Percentiles rank a stretch among this genome's conserved stretches.
These are phyloP conservation scores for Chaetomiaceae sp. DNA, from an alignment of 2,329 filamentous ascomycete species.

Conservation along the genomic window DNA sequence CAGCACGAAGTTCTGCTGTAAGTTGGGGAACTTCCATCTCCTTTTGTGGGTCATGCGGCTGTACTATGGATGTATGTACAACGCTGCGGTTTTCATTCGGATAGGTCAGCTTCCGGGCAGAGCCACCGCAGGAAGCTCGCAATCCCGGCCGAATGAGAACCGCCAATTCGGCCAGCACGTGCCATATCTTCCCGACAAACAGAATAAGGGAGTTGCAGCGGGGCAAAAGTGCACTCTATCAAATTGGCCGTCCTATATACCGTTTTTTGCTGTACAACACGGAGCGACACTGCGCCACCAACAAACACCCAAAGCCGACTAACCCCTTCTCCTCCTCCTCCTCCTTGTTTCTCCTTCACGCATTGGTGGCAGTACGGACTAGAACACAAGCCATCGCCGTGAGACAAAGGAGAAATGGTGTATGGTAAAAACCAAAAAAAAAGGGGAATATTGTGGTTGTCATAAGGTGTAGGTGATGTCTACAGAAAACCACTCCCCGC, in stretches of 20 bases:
- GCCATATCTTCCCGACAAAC: not conserved
- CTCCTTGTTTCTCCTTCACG: not conserved
- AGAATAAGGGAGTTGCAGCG: not conserved
- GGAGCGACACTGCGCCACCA: not conserved
- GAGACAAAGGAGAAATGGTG: conserved; percentile 14
- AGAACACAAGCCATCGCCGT: conserved; percentile 2
- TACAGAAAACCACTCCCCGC: conserved; percentile 13
- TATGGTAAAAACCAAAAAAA: conserved; percentile 7
- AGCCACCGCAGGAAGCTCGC: conserved; percentile 13
- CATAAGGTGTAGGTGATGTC: conserved; percentile 4
- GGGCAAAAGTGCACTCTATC: not conserved
- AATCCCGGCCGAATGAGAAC: conserved; percentile 3
- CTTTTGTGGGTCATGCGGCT: conserved; percentile 1
- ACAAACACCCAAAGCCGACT: not conserved
- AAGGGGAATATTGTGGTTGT: conserved; percentile 14
- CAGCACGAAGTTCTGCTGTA: no score
- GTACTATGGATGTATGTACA: no score
- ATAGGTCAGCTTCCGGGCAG: conserved; percentile 14
- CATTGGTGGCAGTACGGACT: not conserved
- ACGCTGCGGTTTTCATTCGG: conserved; percentile 4
- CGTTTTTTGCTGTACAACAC: conserved; percentile 17
- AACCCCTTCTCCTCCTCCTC: not conserved
- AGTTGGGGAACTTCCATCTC: no score
- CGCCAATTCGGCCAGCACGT: not conserved
- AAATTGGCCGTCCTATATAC: conserved; percentile 9